Evolutionary conservation across 139 green algal species (phyloP), one percentile per base, ranked within the genome.

Genomic region (Yamagishiella unicocca): DNA sequence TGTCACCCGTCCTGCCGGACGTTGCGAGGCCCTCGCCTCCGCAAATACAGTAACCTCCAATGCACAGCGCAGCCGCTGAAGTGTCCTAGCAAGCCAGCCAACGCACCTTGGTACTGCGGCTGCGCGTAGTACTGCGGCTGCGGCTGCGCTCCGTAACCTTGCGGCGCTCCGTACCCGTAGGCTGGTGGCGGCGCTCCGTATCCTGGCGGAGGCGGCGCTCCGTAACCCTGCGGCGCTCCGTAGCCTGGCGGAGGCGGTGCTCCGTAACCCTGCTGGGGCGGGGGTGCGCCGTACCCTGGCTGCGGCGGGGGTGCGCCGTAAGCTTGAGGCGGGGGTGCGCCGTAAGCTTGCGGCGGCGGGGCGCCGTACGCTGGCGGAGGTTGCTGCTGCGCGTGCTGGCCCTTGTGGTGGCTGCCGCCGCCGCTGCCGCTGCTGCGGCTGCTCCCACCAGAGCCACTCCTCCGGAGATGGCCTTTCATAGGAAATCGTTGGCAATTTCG

Each of bases 301-400:
- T 12, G 74, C 29, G 79, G 58, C 22, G 79, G 79, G 0, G 79
- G 79, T 0, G 78, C 78, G 25, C 38, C 78, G 58, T 84, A 84
- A 0, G 58, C 78, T 0, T 31, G 37, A 0, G 76, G 76, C 37
- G 76, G 76, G 0, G 76, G 76, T 27, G 50, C 72, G 4, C 42
- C 72, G 45, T 78, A 78, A 4, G 45, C 73, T 7, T 43, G 73
- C 3, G 74, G 74, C 2, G 74, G 50, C 10, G 74, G 45, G 10
- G 74, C 45, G 35, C 50, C 74, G 74, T 82, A 82, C 25, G 35
- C 54, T 21, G 72, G 43, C 2, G 42, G 37, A 29, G 40, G n/a
- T 14, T 9, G 27, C 10, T 25, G 40, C 24, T 53, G 70, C 8
- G 73, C 73, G 5, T 31, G 45, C 19, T n/a, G 45, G 35, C 68